A percentile compares a stretch with the other conserved stretches of the same genome.
Evolutionary conservation across 768 basidiomycete species (phyloP).

Genomic region (Rhodotorula kratochvilovae): DNA sequence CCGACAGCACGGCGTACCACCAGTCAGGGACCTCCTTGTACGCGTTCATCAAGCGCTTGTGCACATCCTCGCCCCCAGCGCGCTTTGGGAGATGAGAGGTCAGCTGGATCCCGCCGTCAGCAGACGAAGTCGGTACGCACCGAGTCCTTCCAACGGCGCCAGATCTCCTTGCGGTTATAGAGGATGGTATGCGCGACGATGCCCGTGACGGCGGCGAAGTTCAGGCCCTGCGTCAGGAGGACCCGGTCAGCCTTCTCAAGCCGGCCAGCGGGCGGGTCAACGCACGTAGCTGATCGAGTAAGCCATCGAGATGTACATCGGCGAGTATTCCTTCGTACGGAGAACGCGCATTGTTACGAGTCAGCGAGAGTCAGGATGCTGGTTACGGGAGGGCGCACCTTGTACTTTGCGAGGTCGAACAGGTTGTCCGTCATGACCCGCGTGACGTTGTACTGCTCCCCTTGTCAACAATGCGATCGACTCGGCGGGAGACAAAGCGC

Average conservation of each 20-base stretch:
- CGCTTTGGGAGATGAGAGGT: no score
- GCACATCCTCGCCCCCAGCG: slow-evolving; percentile 86
- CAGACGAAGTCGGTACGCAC: no score
- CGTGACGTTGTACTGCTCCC: slow-evolving; percentile 74
- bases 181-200: slow-evolving; percentile 81
- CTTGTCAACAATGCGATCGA: no score
- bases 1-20: slow-evolving; percentile 65
- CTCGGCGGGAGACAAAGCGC: no score
- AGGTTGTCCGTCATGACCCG: slow-evolving; percentile 59
- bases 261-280: no score
- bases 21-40: slow-evolving; percentile 90
- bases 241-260: no score
- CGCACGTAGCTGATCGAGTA: slow-evolving; percentile 85
- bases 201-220: slow-evolving; percentile 75
- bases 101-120: no score
- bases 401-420: slow-evolving; percentile 72
- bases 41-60: slow-evolving; percentile 85
- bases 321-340: no score
- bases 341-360: no score
- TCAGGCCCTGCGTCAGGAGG: no score
- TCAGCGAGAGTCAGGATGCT: no score
- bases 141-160: slow-evolving; percentile 67
- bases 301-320: slow-evolving; percentile 80
- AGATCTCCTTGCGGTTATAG: slow-evolving; percentile 73
- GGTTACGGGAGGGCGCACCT: no score